Evolutionary conservation across 208 protist species (phyloP).

Genomic region (Leishmania aethiopica): DNA sequence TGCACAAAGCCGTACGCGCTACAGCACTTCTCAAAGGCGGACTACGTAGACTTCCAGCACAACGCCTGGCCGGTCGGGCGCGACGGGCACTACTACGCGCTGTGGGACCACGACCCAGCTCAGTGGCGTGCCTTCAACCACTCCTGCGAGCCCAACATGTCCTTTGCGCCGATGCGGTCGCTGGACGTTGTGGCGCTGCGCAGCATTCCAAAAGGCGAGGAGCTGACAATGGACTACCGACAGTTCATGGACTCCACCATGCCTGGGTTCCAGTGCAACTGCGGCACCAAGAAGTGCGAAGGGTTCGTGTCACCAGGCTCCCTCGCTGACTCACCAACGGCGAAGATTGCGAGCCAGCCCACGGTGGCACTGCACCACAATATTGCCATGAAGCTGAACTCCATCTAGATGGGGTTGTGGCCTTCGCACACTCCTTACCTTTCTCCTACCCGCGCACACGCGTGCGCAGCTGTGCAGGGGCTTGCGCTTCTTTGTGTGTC

Average conservation of each 20-base stretch:
- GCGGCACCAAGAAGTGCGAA: slow-evolving; percentile 50
- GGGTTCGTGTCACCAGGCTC: slow-evolving; percentile 50
- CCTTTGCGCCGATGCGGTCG: slow-evolving; percentile 58
- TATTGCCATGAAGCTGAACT: slow-evolving; percentile 18
- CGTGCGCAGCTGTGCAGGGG: not conserved
- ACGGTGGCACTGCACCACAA: slow-evolving; percentile 13
- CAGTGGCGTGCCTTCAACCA: slow-evolving; percentile 84
- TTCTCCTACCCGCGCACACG: not conserved
- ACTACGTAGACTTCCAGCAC: slow-evolving; percentile 66
- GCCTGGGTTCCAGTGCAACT: slow-evolving; percentile 75
- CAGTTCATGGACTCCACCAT: slow-evolving; percentile 83
- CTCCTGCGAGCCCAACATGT: slow-evolving; percentile 84
- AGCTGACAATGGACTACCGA: slow-evolving; percentile 93
- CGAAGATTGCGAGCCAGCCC: slow-evolving; percentile 5
- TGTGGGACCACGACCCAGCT: slow-evolving; percentile 76
- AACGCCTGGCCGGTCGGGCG: slow-evolving; percentile 77
- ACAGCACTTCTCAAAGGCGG: slow-evolving; percentile 38
- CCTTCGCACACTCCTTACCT: no score
- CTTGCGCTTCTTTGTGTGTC: not conserved
- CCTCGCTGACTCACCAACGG: slow-evolving; percentile 26
- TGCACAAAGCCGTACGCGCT: slow-evolving; percentile 81
- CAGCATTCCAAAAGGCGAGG: slow-evolving; percentile 75
- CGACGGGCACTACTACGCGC: slow-evolving; percentile 80
- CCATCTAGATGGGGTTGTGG: not conserved
- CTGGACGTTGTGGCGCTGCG: slow-evolving; percentile 75